Evolutionary conservation across 2,329 filamentous ascomycete species (phyloP), one percentile per base, ranked within the genome.

Genomic region (Aspergillus sp.): DNA sequence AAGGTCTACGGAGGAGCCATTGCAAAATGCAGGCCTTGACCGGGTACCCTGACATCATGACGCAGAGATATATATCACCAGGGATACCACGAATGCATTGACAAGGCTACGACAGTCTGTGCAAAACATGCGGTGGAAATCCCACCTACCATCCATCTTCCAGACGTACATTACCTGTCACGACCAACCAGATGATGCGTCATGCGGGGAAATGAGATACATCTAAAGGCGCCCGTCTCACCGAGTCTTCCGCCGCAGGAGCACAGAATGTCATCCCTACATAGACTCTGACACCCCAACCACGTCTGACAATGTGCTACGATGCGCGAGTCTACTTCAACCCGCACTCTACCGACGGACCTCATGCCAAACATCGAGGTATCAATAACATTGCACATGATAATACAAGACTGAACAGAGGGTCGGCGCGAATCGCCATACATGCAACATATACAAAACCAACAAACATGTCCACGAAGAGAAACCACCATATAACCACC

Each of bases 131-230:
- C 23, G 23, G 23, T 25, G 23, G 23, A 25, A 25, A 25, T 7
- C 23, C 5, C 36, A 40, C 36, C 5, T 40, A 40, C 36, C 36
- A 40, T 1, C 36, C 7, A 16, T 16, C 2, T 25, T 25, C 23
- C 23, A 9, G 23, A 25, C 10, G 23, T 36, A 13, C 1, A 4
- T n/a, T n/a, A 16, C 4, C 31, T 2, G 2, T 16, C 31, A 34
- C n/a, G 20, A 17, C 13, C 32, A 14, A 36, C 13, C 32, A 14
- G 34, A 20, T 38, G 45, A 50, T 44, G 38, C 48, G 36, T 40
- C 36, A 38, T 47, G 46, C 34, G 29, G 43, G 44, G 52, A 42
- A 47, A 54, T 51, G 47, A 23, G 43, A 52, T 50, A 34, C 48
- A 47, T 53, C 49, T 9, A 49, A 54, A 42, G 23, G 45, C 42